Evolutionary conservation across 371 early-diverging fungal species (phyloP), one percentile per base, ranked within the genome.

Genomic region (Mucor piriformis): DNA sequence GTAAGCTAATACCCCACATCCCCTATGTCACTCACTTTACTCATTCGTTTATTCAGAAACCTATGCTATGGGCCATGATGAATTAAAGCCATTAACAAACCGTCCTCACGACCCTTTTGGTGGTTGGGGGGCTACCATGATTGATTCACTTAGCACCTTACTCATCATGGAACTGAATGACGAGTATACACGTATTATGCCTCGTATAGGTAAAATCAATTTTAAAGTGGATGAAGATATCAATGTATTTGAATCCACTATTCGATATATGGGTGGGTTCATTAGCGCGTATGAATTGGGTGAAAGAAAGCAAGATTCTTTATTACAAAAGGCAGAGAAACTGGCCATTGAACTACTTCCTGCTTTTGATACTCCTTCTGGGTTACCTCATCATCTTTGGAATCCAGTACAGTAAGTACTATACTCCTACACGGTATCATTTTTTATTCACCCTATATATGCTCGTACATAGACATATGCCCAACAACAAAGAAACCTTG

Each of bases 211-310:
- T 4, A 61, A 76, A 10, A 76, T 88, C 46, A 63, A 79, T 23
- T 84, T 84, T 59, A 50, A 55, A 6, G 42, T 64, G 16, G 61
- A 75, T 27, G 52, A 57, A 3, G 74, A 82, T 35, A 81, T 92
- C 12, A 84, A 77, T 46, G 84, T 91, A 6, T 96, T 96, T 72
- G 98, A 97, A 72, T 87, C 91, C 37, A 86, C 83, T n/a, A 97
- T 96, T 44, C 86, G 97, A 0, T 85, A 92, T 35, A 66, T 97
- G 46, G 97, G 96, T 12, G 95, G 95, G 3, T 73, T 96, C 8
- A 61, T 96, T 12, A 86, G 88, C 44, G 92, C 94, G 0, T 90
- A 91, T 66, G 85, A 94, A 47, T 72, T 94, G 27, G 74, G 81
- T 0, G 76, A 72, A 60, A 61, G 75, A 49, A 55, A 69, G 34